Evolutionary conservation across 2,329 filamentous ascomycete genomes (phyloP), one percentile per base, ranked within the genome.

Genomic region (Chaetomiaceae sp.): DNA sequence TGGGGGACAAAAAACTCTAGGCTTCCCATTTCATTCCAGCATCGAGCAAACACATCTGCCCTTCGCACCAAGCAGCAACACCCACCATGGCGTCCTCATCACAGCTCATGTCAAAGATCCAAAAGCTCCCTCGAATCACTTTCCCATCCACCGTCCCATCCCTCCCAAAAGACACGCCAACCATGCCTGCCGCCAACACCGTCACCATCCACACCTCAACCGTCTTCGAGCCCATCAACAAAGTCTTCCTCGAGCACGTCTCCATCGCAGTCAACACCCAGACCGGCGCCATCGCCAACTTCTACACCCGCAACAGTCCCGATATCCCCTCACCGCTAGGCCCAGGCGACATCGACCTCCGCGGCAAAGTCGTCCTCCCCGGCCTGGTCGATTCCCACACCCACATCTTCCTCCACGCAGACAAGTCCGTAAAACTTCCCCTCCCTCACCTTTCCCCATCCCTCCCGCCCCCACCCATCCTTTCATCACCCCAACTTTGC

Each of bases 321-420:
- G 54, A 62, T 13, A 46, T n/a, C 56, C 63, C 33, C 55, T 51
- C 9, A 14, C 38, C 40, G 10, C n/a, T 12, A 4, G 62, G 10
- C 50, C 60, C 3, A 19, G n/a, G 25, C 8, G 71, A 77, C 35
- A 73, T 83, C 56, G 75, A 81, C 51, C 71, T 82, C n/a, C 72
- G 78, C 9, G 73, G 74, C 49, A 69, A 73, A 49, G 66, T 72
- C 19, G 73, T 77, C 5, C 66, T 79, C 44, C 76, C 77, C 0
- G 77, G 76, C 9, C 66, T 79, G 5, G 75, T 81, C 4, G 77
- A 81, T 59, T 72, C 76, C 0, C 76, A 80, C 56, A 78, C 76
- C 0, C 77, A 80, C 58, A 70, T 80, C n/a, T 79, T 81, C 56
- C 65, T 79, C 7, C 77, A 80, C 59, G 63, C 71, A 0, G 76